phyloP scores from a whole-genome alignment of 805 yeast genomes.

The Ogataea haglerorum region DNA sequence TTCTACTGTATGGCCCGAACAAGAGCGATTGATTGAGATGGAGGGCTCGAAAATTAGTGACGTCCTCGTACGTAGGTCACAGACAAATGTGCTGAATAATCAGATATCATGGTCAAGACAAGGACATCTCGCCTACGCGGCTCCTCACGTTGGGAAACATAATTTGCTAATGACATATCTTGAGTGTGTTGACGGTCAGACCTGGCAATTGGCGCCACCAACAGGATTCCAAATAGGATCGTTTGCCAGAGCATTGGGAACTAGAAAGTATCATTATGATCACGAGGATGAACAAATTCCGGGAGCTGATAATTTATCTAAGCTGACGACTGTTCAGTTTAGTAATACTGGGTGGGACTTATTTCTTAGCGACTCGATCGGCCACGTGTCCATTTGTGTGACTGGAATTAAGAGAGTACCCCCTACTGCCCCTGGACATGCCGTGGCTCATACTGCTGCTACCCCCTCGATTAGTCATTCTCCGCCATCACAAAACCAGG shows the following conservation, averaged over 20 bases:
- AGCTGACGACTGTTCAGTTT: conserved; percentile 54
- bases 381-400: conserved; percentile 57
- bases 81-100: conserved; percentile 12
- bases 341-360: conserved; percentile 77
- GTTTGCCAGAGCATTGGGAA: conserved; percentile 9
- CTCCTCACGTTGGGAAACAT: conserved; percentile 27
- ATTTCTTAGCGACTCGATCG: conserved; percentile 71
- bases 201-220: conserved; percentile 74
- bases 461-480: conserved; percentile 22
- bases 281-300: conserved; percentile 22
- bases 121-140: conserved; percentile 75
- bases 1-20: not conserved
- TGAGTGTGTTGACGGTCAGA: conserved; percentile 69
- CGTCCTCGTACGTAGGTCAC: conserved; percentile 23
- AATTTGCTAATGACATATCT: conserved; percentile 60
- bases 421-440: conserved; percentile 16
- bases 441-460: conserved; percentile 16
- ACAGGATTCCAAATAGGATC: conserved; percentile 31
- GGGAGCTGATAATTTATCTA: conserved; percentile 21
- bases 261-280: conserved; percentile 21
- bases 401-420: conserved; percentile 43
- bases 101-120: conserved; percentile 73
- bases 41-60: conserved; percentile 19
- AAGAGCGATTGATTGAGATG: not conserved
- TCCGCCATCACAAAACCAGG: conserved; percentile 9